These are phyloP conservation scores for Claviceps monticola DNA, from an alignment of 2,329 filamentous ascomycete species.

Conservation along the genomic window DNA sequence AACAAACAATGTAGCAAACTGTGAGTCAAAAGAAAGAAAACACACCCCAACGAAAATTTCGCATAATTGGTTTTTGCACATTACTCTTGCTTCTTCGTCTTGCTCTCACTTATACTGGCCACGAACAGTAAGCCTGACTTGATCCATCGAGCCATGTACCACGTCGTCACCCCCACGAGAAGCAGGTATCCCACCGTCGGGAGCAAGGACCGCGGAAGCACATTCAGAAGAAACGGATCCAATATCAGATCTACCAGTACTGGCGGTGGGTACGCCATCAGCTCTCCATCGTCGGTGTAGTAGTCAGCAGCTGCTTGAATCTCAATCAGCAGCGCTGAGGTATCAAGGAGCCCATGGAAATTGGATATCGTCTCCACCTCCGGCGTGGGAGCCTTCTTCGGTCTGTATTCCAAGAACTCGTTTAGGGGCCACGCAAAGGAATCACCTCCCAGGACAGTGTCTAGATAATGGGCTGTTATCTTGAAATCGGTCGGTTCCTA, in stretches of 20 bases:
- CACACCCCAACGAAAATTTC: background rate
- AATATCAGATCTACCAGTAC: constrained; percentile 73
- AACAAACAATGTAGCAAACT: background rate
- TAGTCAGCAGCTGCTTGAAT: constrained; percentile 72
- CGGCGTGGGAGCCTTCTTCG: constrained; percentile 10
- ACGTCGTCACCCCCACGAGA: constrained; percentile 39
- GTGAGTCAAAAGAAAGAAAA: background rate
- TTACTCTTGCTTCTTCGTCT: constrained; percentile 25
- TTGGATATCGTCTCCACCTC: background rate
- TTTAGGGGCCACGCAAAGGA: constrained; percentile 52
- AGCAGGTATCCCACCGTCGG: constrained; percentile 58
- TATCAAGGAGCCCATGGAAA: background rate
- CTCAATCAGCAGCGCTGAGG: constrained; percentile 53
- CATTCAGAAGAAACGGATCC: constrained; percentile 70
- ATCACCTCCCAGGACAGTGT: constrained; percentile 46
- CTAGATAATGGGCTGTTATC: constrained; percentile 49
- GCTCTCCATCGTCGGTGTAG: constrained; percentile 55
- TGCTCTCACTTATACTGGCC: constrained; percentile 12
- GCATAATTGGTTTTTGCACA: background rate
- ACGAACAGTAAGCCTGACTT: constrained; percentile 15
- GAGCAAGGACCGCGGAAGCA: constrained; percentile 64
- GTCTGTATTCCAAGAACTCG: constrained; percentile 41
- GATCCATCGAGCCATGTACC: constrained; percentile 26
- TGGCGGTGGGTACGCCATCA: constrained; percentile 63
- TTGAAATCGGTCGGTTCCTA: constrained; percentile 79